Evolutionary conservation across 495 filamentous ascomycete species (phyloP), one percentile per base, ranked within the genome.

Genomic region (Penicillium cinerascens): DNA sequence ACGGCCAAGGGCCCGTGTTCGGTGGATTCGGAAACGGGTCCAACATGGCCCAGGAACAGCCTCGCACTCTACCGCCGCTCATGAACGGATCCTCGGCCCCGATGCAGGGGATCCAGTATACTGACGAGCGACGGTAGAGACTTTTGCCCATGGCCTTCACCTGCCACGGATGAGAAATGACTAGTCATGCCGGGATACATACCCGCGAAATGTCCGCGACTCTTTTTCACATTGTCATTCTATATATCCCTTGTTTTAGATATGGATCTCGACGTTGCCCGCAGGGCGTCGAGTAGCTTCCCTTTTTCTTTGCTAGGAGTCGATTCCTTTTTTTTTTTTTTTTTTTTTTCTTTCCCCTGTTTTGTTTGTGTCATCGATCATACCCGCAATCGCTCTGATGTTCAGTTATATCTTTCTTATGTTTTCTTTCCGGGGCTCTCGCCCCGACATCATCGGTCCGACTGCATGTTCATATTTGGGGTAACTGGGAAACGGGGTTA

Each of bases 91-190:
- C 73, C 0, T 65, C 67, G 10, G 75, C 77, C n/a, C 69, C 75
- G 16, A 82, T 82, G 79, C 79, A 82, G 61, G 79, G 79, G 20
- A 74, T 82, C 13, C 78, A 82, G 56, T 82, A 82, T 57, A 72
- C 74, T 17, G 76, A 81, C 46, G 77, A 78, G 44, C 68, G 74
- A 54, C 69, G 76, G 36, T 78, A 67, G 52, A 44, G 20, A 41
- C 29, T 13, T 43, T 43, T 47, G 13, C 36, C 29, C 33, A 48
- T 41, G 43, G 33, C 39, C 49, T n/a, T 29, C 39, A 44, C 47
- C n/a, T n/a, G 51, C 54, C 29, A 33, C 13, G 29, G 29, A 64
- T 61, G 61, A 66, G 61, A 59, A 57, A 66, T 58, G 63, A 66
- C 58, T 51, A 46, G 54, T 56, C 63, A 66, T 54, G 63, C 50